Evolutionary conservation across 1,139 yeast species (phyloP).

Genomic region (Zygosaccharomyces sapae): DNA sequence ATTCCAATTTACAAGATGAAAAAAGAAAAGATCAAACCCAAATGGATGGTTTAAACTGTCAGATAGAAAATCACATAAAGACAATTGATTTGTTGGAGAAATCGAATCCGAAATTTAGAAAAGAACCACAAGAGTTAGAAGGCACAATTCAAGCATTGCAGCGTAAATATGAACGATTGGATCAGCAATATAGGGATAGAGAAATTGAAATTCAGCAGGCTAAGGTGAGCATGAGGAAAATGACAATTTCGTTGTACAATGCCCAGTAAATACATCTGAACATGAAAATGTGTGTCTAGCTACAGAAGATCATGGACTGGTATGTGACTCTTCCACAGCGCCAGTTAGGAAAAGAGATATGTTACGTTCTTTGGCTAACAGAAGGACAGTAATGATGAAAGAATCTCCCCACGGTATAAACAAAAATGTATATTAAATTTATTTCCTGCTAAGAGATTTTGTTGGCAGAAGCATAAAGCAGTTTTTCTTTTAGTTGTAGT

Average conservation of each 20-base stretch:
- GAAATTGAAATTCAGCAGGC: slow-evolving; percentile 3
- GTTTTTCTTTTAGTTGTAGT: too few relatives aligned
- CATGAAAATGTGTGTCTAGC: not conserved
- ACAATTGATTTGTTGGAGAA: too few relatives aligned
- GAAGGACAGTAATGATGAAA: not conserved
- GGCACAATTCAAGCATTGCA: not conserved
- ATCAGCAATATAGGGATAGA: not conserved
- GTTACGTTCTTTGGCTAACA: slow-evolving; percentile 1
- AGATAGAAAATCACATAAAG: not conserved
- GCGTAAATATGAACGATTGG: not conserved
- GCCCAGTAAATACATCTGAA: not conserved
- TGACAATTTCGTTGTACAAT: not conserved
- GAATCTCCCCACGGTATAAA: slow-evolving; percentile 1
- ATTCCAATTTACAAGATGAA: not conserved
- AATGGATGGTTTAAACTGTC: not conserved
- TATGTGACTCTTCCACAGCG: not conserved
- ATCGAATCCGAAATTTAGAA: too few relatives aligned
- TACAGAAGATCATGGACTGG: not conserved
- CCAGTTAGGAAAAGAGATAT: not conserved
- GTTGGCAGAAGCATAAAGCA: too few relatives aligned
- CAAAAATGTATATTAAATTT: not conserved
- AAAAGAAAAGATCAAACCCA: not conserved
- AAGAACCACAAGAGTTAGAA: not conserved
- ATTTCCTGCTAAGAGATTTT: too few relatives aligned
- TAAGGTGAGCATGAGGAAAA: not conserved